phyloP scores from a whole-genome alignment of 2,329 filamentous ascomycete species.

The Dactylonectria estremocensis region DNA sequence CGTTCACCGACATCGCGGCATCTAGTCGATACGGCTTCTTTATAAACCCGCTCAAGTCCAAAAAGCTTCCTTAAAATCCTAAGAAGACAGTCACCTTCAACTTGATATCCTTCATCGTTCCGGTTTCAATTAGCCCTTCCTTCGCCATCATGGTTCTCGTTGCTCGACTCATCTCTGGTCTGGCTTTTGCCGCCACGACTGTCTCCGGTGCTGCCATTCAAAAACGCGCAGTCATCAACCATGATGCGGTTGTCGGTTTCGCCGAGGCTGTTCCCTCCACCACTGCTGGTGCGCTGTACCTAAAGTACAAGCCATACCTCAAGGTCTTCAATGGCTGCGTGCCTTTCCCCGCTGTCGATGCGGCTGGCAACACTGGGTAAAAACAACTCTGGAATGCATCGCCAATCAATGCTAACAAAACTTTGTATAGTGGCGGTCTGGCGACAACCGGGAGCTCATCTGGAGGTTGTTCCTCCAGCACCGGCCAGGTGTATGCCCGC shows the following conservation, averaged over 20 bases:
- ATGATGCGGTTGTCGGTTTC: constrained; percentile 53
- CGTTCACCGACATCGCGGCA: constrained; percentile 19
- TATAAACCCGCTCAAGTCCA: constrained; percentile 18
- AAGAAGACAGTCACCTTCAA: not conserved
- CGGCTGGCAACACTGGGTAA: constrained; percentile 65
- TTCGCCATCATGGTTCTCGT: constrained; percentile 41
- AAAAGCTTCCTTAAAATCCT: not conserved
- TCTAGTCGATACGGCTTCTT: not conserved
- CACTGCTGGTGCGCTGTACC: constrained; percentile 48
- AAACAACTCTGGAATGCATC: not conserved
- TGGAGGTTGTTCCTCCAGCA: constrained; percentile 53
- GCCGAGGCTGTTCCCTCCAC: constrained; percentile 50
- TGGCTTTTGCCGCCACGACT: constrained; percentile 36
- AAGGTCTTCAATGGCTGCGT: constrained; percentile 73
- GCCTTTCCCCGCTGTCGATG: constrained; percentile 74
- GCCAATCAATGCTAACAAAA: not conserved
- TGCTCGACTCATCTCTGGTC: constrained; percentile 38
- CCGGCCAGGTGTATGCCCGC: constrained; percentile 59
- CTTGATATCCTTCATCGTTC: not conserved
- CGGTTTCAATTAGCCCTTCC: not conserved
- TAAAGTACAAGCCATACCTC: constrained; percentile 55
- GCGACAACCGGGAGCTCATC: constrained; percentile 48
- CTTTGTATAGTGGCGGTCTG: constrained; percentile 51
- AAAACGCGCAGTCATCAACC: constrained; percentile 49
- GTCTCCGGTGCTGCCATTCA: constrained; percentile 46